Conservation (phyloP, 208 protist species). For the Trypanosoma vivax region DNA sequence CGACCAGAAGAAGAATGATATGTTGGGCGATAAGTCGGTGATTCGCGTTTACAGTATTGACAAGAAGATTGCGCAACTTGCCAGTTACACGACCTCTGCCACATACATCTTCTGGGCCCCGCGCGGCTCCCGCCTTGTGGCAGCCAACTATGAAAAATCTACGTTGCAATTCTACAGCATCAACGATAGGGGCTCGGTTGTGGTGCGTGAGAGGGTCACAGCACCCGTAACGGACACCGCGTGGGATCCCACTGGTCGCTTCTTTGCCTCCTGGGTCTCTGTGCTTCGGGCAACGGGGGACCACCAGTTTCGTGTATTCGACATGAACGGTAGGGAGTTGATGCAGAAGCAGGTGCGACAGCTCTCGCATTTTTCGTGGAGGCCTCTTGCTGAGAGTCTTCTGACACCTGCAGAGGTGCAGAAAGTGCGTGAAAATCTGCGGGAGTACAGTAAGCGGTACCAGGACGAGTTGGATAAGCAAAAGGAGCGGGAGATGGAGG, state of each 20-base stretch:
- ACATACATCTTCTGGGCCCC: slow-evolving; percentile 83
- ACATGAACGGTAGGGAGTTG: slow-evolving; percentile 68
- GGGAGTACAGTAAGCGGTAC: slow-evolving; percentile 64
- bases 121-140: slow-evolving; percentile 52
- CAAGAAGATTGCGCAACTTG: slow-evolving; percentile 69
- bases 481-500: slow-evolving; percentile 33
- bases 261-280: slow-evolving; percentile 79
- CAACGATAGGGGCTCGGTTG: slow-evolving; percentile 53
- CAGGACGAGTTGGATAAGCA: slow-evolving; percentile 36
- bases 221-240: slow-evolving; percentile 62
- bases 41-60: slow-evolving; percentile 77
- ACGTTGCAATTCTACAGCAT: slow-evolving; percentile 77
- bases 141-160: slow-evolving; percentile 80
- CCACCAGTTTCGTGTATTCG: slow-evolving; percentile 81
- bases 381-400: slow-evolving; percentile 72
- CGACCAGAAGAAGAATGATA: slow-evolving; percentile 18
- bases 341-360: slow-evolving; percentile 49
- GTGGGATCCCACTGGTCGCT: slow-evolving; percentile 89
- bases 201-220: slow-evolving; percentile 59
- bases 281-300: slow-evolving; percentile 44
- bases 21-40: slow-evolving; percentile 46
- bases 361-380: slow-evolving; percentile 85
- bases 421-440: slow-evolving; percentile 41
- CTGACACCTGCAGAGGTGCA: slow-evolving; percentile 48
- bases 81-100: slow-evolving; percentile 48